Evolutionary conservation across 805 yeast genomes (phyloP).

Genomic region (Hanseniaspora clermontiae): DNA sequence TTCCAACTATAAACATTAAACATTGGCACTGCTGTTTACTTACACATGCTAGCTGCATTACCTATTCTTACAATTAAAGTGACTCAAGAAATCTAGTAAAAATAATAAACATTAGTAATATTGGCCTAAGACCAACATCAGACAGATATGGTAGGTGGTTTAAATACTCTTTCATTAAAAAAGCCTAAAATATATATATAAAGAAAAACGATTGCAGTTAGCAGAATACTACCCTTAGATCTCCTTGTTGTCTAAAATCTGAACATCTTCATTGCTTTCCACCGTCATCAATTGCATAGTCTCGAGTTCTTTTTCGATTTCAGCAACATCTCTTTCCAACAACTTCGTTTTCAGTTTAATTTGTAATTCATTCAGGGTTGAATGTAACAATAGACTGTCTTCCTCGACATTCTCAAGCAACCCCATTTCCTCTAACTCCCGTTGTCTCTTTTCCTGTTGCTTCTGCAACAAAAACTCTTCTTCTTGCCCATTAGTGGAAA

Average conservation of each 20-base stretch:
- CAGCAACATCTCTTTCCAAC: conserved; percentile 20
- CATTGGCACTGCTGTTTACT: too few species aligned
- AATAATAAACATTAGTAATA: too few species aligned
- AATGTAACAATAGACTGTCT: conserved; percentile 13
- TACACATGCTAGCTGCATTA: too few species aligned
- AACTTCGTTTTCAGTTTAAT: conserved; percentile 23
- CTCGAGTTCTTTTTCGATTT: conserved; percentile 18
- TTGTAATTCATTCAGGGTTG: conserved; percentile 25
- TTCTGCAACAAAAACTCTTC: conserved; percentile 13
- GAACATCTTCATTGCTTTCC: background rate
- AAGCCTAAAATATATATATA: too few species aligned
- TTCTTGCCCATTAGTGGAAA: conserved; percentile 10
- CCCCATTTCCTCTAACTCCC: conserved; percentile 1
- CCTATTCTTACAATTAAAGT: too few species aligned
- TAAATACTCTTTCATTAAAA: too few species aligned
- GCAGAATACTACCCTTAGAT: background rate
- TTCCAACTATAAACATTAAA: too few species aligned
- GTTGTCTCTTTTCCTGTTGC: conserved; percentile 12
- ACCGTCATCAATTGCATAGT: background rate
- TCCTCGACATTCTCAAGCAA: background rate
- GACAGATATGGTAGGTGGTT: too few species aligned
- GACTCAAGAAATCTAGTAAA: too few species aligned
- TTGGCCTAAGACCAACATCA: too few species aligned
- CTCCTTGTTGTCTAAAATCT: background rate
- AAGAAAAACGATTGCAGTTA: too few species aligned